Evolutionary conservation across 2,329 filamentous ascomycete species (phyloP), one percentile per base, ranked within the genome.

Genomic region (Chrysoporthe cubensis): DNA sequence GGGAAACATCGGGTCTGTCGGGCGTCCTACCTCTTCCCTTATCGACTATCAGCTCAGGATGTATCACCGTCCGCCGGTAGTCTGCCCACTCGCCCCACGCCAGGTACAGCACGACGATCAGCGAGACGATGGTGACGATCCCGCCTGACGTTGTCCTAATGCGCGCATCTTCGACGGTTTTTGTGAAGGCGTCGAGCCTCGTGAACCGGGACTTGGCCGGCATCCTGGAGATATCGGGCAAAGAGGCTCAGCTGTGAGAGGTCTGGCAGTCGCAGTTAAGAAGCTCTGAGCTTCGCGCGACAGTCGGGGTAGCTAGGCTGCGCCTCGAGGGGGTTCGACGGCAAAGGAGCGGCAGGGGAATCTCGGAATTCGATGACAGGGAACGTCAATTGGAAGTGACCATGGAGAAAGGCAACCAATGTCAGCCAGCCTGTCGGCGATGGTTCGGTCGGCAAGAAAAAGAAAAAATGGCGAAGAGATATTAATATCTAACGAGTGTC

Each of bases 101-200:
- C 73, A 99, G 86, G 80, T 91, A 97, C 57, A 98, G 77, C 65
- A 99, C 93, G 64, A 97, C 87, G 62, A 99, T 79, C 75, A 99
- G 84, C 69, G 94, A 97, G 72, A 91, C 87, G 74, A 99, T 94
- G 66, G 96, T 99, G 75, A 99, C 93, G 74, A 99, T 88, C 73
- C 96, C 96, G 72, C 96, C 96, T 2, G 94, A 97, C 7, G 94
- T 97, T 43, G 96, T 99, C 75, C 96, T 91, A 78, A 99, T 89
- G 75, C 96, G 89, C 73, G 96, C 96, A 88, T 99, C 96, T 80
- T 99, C 96, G 74, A 99, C 96, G 14, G 96, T 99, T 83, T 99
- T 99, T 63, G 95, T 97, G 79, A 99, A 99, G 85, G 96, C 96
- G 81, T 99, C 96, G 72, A 99, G 92, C 87, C 91, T 91, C 69